Conservation (phyloP, 164 flowering plant species). For the Akebia trifoliata region DNA sequence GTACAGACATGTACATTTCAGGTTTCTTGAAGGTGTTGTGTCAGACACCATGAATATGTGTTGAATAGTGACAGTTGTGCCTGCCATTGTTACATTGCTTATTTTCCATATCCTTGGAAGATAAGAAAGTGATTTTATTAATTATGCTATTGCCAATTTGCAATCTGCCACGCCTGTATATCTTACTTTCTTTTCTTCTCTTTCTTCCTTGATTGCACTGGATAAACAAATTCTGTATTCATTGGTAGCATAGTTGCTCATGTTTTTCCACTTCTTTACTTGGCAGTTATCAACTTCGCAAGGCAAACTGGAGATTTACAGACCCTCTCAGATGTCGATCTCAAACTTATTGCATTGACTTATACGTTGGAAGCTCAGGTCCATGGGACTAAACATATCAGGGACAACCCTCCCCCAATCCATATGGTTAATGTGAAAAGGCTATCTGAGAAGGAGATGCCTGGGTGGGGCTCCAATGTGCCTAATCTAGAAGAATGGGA, state of each 20-base stretch:
- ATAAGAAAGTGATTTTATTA: no score
- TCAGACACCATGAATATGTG: no score
- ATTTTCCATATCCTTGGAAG: no score
- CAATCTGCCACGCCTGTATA: no score
- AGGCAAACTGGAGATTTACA: constrained; percentile 92
- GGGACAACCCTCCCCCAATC: constrained; percentile 78
- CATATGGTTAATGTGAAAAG: constrained; percentile 66
- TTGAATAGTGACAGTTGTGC: no score
- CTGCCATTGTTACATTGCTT: no score
- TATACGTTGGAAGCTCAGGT: constrained; percentile 77
- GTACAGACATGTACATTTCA: no score
- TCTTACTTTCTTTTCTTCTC: no score
- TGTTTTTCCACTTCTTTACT: neutral
- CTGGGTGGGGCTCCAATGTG: constrained; percentile 96
- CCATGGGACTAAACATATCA: constrained; percentile 76
- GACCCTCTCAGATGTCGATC: constrained; percentile 92
- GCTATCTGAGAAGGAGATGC: constrained; percentile 83
- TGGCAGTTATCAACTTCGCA: constrained; percentile 75
- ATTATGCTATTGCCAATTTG: no score
- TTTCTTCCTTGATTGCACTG: no score
- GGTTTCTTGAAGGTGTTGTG: no score
- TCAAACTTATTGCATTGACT: constrained; percentile 87
- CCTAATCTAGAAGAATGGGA: constrained; percentile 97
- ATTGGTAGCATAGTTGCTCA: neutral
- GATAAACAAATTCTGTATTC: no score